These are phyloP conservation scores for Schizochytrium sp. DNA, from an alignment of 108 stramenopile species.

Conservation along the genomic window DNA sequence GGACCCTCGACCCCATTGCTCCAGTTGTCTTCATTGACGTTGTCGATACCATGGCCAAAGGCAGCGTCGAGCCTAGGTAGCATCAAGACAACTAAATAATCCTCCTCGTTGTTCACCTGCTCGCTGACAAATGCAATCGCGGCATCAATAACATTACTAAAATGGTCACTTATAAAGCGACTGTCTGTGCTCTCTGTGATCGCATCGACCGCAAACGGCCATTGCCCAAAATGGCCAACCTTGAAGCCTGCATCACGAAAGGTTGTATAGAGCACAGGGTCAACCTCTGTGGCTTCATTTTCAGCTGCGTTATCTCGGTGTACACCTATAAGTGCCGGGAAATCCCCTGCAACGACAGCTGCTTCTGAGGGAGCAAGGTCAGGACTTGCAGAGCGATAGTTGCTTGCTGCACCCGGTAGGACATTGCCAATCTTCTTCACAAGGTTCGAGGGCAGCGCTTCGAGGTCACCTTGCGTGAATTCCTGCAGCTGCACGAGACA, in stretches of 20 bases:
- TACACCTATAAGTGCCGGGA: not conserved
- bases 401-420: not conserved
- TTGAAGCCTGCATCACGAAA: conserved; percentile 5
- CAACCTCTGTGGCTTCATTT: not conserved
- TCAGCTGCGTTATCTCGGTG: not conserved
- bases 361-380: not conserved
- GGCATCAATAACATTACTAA: not conserved
- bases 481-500: not conserved
- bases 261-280: not conserved
- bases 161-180: not conserved
- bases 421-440: not conserved
- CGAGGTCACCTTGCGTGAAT: not conserved
- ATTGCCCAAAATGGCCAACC: conserved; percentile 53
- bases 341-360: conserved; percentile 4
- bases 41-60: not conserved
- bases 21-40: not conserved
- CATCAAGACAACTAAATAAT: not conserved
- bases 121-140: not conserved
- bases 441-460: not conserved
- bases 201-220: conserved; percentile 18
- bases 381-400: conserved; percentile 47
- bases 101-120: not conserved
- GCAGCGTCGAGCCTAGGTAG: conserved; percentile 39
- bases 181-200: not conserved
- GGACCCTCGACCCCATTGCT: conserved; percentile 14